Evolutionary conservation across 2,329 filamentous ascomycete species (phyloP), one percentile per base, ranked within the genome.

Genomic region (Magnaporthiopsis rhizophila): DNA sequence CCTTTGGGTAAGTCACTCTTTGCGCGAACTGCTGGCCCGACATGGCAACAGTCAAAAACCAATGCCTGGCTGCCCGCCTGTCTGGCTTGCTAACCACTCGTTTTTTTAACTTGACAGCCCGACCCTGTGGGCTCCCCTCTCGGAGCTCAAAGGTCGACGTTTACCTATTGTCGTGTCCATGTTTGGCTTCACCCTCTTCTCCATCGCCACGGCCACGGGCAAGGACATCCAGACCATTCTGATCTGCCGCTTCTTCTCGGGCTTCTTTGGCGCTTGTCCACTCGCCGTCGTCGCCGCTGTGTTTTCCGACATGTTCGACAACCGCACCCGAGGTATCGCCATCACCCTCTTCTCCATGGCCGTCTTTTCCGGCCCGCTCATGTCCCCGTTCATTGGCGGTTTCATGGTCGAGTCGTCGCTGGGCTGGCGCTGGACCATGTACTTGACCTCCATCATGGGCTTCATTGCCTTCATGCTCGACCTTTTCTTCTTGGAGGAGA

Each of bases 351-450:
- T 86, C 72, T 80, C 82, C 58, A 82, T 86, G 78, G 80, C 81
- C 18, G 84, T 90, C 53, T 91, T 91, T 69, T 81, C 83, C 1
- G 88, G 87, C 6, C 88, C 89, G 0, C 78, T 90, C 30, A 75
- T 89, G 45, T 88, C 86, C 0, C 89, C 89, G 7, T 86, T 90
- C 60, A 82, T 89, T 62, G 89, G 89, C 62, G 87, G 87, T 24
- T 91, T 86, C 76, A 89, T 89, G 61, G 80, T 80, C 34, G 76
- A 85, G 28, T 85, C 83, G 8, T 75, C 85, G 70, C 80, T 89
- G 36, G 87, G 87, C 66, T 91, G 89, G 89, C 84, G 89, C 67
- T 91, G 88, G 88, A 90, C 87, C 5, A 82, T 88, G 76, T 91
- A 88, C 72, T 75, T 89, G 34, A 74, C 78, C 30, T 77, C 83